Evolutionary conservation across 2,329 filamentous ascomycete genomes (phyloP).

Genomic region (Hypoxylon sp.): DNA sequence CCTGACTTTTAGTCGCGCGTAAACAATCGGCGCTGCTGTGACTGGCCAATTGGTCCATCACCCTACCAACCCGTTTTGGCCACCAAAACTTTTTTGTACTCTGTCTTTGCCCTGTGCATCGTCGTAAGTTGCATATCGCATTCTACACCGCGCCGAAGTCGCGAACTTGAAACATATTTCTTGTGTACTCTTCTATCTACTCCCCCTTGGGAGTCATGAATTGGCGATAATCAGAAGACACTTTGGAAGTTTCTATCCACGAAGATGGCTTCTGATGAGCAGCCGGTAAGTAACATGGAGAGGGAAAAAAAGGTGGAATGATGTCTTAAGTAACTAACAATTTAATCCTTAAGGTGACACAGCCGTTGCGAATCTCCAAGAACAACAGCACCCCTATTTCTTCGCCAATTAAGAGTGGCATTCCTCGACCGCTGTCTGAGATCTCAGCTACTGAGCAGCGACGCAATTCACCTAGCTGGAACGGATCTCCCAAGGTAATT

Average conservation of each 20-base stretch:
- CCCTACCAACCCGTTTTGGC: conserved; percentile 18
- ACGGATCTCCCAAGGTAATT: conserved; percentile 78
- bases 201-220: conserved; percentile 49
- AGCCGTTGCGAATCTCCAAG: conserved; percentile 86
- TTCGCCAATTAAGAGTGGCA: conserved; percentile 74
- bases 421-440: conserved; percentile 86
- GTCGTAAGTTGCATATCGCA: conserved; percentile 23
- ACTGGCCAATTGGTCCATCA: conserved; percentile 23
- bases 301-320: neutral
- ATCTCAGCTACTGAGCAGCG: conserved; percentile 87
- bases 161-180: conserved; percentile 23
- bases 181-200: conserved; percentile 32
- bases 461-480: conserved; percentile 94
- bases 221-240: conserved; percentile 44
- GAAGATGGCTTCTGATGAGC: conserved; percentile 52
- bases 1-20: conserved; percentile 21
- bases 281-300: conserved; percentile 48
- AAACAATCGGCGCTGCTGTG: conserved; percentile 33
- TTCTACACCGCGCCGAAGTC: conserved; percentile 23
- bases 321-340: conserved; percentile 23
- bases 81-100: conserved; percentile 31
- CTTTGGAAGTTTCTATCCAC: conserved; percentile 42
- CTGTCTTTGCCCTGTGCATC: conserved; percentile 21
- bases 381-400: conserved; percentile 66
- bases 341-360: conserved; percentile 55